Percentiles rank a stretch among this genome's conserved stretches.
These are phyloP conservation scores for Aspergillus phoenicis DNA, from an alignment of 2,329 filamentous ascomycete species.

Conservation along the genomic window DNA sequence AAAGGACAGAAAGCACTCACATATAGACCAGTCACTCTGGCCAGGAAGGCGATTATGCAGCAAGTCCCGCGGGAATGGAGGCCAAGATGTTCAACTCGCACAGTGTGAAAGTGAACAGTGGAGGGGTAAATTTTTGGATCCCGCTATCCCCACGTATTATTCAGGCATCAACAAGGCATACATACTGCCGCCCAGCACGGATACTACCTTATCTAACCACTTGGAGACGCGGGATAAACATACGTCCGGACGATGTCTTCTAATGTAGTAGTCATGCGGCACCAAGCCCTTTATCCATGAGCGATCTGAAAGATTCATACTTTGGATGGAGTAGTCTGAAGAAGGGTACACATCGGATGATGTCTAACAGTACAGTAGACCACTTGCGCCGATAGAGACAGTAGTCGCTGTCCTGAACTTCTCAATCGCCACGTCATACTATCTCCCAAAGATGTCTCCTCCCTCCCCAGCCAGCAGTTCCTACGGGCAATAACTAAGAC, in stretches of 20 bases:
- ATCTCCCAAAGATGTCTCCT: no score
- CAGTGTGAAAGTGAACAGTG: constrained; percentile 16
- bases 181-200: neutral
- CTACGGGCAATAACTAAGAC: no score
- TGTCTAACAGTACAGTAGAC: no score
- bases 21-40: neutral
- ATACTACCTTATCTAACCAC: neutral
- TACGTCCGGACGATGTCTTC: neutral
- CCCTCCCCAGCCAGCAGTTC: no score
- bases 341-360: no score
- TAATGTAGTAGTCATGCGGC: neutral
- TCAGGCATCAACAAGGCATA: constrained; percentile 26
- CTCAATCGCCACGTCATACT: no score
- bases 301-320: no score
- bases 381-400: no score
- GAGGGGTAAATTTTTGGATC: constrained; percentile 40
- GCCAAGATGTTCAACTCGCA: constrained; percentile 19
- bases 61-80: constrained; percentile 13
- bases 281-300: no score
- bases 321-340: no score
- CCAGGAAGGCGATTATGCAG: constrained; percentile 1
- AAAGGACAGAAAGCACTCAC: neutral
- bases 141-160: constrained; percentile 27
- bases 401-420: no score
- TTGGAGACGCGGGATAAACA: neutral